These are phyloP conservation scores for Fragaria iinumae DNA, from an alignment of 306 rosid species.

Conservation along the genomic window DNA sequence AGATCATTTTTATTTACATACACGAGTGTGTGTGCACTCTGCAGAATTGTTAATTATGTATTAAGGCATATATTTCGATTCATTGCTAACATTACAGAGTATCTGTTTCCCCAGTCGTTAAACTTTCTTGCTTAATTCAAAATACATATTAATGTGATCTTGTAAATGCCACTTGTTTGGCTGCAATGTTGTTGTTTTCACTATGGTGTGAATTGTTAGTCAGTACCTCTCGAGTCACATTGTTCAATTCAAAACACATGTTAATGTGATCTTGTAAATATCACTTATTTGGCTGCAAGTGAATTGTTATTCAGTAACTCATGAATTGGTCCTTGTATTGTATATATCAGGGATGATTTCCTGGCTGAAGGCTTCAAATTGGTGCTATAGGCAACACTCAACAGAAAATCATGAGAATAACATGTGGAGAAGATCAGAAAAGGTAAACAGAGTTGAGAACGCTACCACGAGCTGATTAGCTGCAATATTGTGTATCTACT, in stretches of 20 bases:
- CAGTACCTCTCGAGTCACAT: not conserved
- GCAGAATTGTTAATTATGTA: no score
- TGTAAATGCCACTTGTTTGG: not conserved
- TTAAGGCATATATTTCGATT: not conserved
- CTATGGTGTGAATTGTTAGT: constrained; percentile 2
- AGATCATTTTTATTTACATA: not conserved
- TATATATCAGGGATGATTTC: constrained; percentile 32
- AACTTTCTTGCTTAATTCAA: not conserved
- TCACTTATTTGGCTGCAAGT: not conserved
- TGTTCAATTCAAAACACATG: no score
- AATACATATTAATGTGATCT: not conserved
- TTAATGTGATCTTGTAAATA: no score
- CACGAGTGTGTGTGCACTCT: not conserved
- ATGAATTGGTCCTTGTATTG: constrained; percentile 10
- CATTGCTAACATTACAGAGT: not conserved
- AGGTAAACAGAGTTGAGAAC: not conserved
- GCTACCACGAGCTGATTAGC: not conserved
- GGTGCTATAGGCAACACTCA: constrained; percentile 25
- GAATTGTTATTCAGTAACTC: constrained; percentile 4
- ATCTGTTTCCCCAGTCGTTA: not conserved
- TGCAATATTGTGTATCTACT: not conserved
- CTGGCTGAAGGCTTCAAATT: constrained; percentile 47
- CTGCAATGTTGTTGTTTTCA: not conserved
- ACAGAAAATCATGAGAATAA: not conserved
- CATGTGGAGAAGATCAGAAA: not conserved